These are phyloP conservation scores for Scedosporium dehoogii DNA, from an alignment of 2,329 filamentous ascomycete genomes.

Conservation along the genomic window DNA sequence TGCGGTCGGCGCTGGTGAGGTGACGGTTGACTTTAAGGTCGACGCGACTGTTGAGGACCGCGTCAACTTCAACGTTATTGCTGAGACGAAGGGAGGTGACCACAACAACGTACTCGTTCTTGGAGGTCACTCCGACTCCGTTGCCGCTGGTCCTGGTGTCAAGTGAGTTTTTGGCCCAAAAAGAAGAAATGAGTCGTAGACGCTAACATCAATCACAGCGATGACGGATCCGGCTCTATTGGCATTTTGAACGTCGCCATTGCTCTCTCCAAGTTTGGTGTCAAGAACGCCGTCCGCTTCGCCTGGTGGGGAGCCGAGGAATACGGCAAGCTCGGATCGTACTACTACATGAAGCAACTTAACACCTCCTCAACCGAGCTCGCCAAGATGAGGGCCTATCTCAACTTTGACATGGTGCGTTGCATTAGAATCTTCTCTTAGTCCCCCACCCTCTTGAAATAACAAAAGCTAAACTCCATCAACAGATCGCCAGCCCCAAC, in stretches of 20 bases:
- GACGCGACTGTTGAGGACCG: slow-evolving; percentile 38
- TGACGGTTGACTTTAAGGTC: slow-evolving; percentile 26
- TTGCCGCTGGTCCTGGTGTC: slow-evolving; percentile 44
- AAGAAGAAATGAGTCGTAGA: neutral
- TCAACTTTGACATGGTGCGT: slow-evolving; percentile 47
- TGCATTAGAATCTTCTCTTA: neutral
- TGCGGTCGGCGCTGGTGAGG: slow-evolving; percentile 19
- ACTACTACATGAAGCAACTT: slow-evolving; percentile 33
- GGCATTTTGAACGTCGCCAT: slow-evolving; percentile 35
- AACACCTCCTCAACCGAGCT: slow-evolving; percentile 32
- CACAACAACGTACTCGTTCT: slow-evolving; percentile 36
- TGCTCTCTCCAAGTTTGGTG: slow-evolving; percentile 29
- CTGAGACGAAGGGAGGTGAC: slow-evolving; percentile 38
- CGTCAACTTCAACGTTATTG: slow-evolving; percentile 39
- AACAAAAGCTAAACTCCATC: neutral
- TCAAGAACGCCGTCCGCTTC: slow-evolving; percentile 40
- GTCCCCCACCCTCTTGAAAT: neutral
- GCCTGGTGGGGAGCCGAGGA: slow-evolving; percentile 44
- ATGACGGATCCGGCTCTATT: slow-evolving; percentile 47
- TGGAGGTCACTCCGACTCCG: slow-evolving; percentile 37
- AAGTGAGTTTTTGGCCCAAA: slow-evolving; percentile 27
- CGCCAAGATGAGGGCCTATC: slow-evolving; percentile 40
- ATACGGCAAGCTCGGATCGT: slow-evolving; percentile 38
- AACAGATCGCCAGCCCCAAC: slow-evolving; percentile 35
- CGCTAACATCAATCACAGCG: slow-evolving; percentile 18